A percentile compares a stretch with the other conserved stretches of the same genome.
Evolutionary conservation across 179 eudicot genomes (phyloP).

Genomic region (Silene noctiflora): DNA sequence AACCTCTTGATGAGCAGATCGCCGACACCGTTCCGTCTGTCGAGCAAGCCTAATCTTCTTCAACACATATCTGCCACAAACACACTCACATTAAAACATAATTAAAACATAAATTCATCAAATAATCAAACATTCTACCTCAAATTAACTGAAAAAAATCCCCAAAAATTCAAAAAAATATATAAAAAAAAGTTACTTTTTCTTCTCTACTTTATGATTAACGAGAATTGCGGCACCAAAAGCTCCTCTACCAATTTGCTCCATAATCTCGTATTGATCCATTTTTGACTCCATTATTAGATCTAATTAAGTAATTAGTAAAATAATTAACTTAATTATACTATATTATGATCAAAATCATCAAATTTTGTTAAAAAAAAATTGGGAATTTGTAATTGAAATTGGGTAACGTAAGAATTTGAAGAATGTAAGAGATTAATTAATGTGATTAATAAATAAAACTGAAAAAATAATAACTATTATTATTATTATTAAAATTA

Average conservation of each 20-base stretch:
- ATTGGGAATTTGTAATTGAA: not conserved
- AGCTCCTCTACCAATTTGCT: constrained; percentile 98
- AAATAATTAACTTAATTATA: no score
- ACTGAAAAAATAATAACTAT: not conserved
- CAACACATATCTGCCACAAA: constrained; percentile 62
- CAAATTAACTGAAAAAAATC: not conserved
- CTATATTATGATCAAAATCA: not conserved
- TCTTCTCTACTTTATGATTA: constrained; percentile 79
- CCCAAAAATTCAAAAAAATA: not conserved
- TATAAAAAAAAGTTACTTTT: constrained; percentile 42
- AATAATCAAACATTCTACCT: not conserved
- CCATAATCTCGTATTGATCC: constrained; percentile 99
- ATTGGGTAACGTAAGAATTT: constrained; percentile 4
- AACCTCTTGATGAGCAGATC: constrained; percentile 99
- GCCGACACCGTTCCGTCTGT: constrained; percentile 92
- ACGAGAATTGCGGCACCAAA: constrained; percentile 98
- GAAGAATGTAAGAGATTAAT: constrained; percentile 6
- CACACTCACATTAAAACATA: not conserved
- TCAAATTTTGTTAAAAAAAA: not conserved
- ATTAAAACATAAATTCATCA: constrained; percentile 8
- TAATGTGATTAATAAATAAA: not conserved
- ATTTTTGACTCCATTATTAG: constrained; percentile 66
- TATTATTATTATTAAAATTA: no score
- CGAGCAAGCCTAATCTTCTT: constrained; percentile 98
- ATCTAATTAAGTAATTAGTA: not conserved